phyloP scores from a whole-genome alignment of 192 early-diverging fungal species.

The Mortierella antarctica region DNA sequence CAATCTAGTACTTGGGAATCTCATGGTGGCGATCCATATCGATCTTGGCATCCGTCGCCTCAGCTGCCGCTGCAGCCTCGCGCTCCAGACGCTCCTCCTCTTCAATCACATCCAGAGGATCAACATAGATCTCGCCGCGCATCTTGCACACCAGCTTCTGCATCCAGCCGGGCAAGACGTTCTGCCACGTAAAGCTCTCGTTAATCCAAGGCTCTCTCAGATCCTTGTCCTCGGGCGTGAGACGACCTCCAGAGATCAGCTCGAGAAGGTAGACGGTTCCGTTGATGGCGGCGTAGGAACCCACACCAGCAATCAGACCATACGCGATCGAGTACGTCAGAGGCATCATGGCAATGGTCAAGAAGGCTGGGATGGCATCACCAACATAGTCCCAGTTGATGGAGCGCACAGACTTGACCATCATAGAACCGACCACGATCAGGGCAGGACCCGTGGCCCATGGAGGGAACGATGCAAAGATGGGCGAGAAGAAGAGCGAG shows the following conservation, averaged over 20 bases:
- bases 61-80: constrained; percentile 39
- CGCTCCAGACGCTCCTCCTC: constrained; percentile 51
- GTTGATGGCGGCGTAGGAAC: constrained; percentile 81
- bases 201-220: constrained; percentile 36
- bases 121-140: constrained; percentile 37
- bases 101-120: constrained; percentile 43
- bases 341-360: constrained; percentile 83
- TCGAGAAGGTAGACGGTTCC: constrained; percentile 64
- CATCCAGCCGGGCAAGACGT: constrained; percentile 35
- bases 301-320: constrained; percentile 82
- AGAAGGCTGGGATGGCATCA: constrained; percentile 82
- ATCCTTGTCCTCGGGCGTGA: constrained; percentile 54
- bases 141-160: constrained; percentile 38
- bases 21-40: constrained; percentile 29
- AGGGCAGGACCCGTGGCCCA: constrained; percentile 90
- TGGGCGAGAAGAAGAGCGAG: constrained; percentile 86
- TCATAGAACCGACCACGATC: constrained; percentile 84
- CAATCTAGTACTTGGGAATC: constrained; percentile 39
- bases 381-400: constrained; percentile 89
- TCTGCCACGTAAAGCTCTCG: constrained; percentile 37
- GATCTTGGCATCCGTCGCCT: constrained; percentile 37
- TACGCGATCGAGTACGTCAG: constrained; percentile 86
- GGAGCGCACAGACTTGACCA: constrained; percentile 74
- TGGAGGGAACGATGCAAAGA: constrained; percentile 87
- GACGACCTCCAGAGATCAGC: constrained; percentile 66